Evolutionary conservation across 768 basidiomycete species (phyloP), one percentile per base, ranked within the genome.

Genomic region (Amanita inopinata): DNA sequence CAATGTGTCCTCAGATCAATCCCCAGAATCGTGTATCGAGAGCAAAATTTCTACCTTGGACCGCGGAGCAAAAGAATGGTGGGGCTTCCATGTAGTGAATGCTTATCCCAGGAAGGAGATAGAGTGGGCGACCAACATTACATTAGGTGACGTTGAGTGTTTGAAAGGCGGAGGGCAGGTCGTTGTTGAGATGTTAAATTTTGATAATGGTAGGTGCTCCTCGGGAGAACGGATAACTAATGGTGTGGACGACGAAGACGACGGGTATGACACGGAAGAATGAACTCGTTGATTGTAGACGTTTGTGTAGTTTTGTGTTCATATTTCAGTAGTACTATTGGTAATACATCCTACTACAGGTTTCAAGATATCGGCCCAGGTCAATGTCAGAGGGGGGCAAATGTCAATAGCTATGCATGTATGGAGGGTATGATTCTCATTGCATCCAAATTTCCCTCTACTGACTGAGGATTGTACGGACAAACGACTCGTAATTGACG

Each of bases 401-500:
- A n/a, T n/a, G n/a, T n/a, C n/a, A n/a, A n/a, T n/a, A 39, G 24
- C 31, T n/a, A 38, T 9, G 23, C 10, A 34, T 37, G 36, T 46
- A 24, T 35, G 25, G 20, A 36, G 43, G 43, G 33, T 28, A 35
- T 33, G 30, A 18, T 15, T 6, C 20, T 3, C 35, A 24, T n/a
- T n/a, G n/a, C n/a, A n/a, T n/a, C n/a, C n/a, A n/a, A n/a, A n/a
- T n/a, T 48, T 46, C 66, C 23, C 11, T 34, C 33, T 34, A 92
- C 72, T 92, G 90, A 56, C 80, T 86, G 40, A 94, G 77, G 53
- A 97, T 92, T 14, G 88, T 90, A 62, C 91, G 80, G 36, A 96
- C 92, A 55, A 98, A 96, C 2, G 87, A 90, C 61, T 94, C 92
- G 59, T 98, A 97, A 64, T 97, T 94, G 57, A 97, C 80, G 53